Evolutionary conservation across 2,329 filamentous ascomycete genomes (phyloP), one percentile per base, ranked within the genome.

Genomic region (Fusarium temperatum): DNA sequence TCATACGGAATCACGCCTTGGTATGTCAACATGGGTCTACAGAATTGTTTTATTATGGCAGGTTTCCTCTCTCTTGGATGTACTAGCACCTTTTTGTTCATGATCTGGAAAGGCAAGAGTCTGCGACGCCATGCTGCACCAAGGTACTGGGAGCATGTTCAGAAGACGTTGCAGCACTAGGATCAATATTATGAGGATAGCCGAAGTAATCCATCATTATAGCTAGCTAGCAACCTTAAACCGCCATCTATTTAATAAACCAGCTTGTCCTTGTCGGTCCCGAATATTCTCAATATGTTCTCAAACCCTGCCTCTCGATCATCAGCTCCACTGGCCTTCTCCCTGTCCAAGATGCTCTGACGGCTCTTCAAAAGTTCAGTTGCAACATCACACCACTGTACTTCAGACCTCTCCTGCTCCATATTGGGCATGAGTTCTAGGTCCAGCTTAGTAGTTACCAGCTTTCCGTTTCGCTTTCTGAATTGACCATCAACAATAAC

Each of bases 401-500:
- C 2, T 15, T 63, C 66, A 3, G 8, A 1, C 20, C 28, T 56
- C 3, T 63, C 30, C 2, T 15, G 20, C 24, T 51, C 18, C 26
- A 68, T 8, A 8, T 45, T 18, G 2, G 56, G 42, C 0, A 38
- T 20, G 1, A 69, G 3, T 1, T 8, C 6, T 2, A 63, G 14
- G 9, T 68, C 32, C 1, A 68, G 24, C 20, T 69, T 51, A 9
- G 39, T 32, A 0, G 32, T 4, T 26, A 3, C 14, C 8, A 68
- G 15, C 1, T 22, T 14, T 1, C 66, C 50, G 20, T 45, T 28
- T 4, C 66, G 56, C n/a, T 68, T 68, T 24, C 36, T 69, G 20
- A 69, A 68, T 14, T 69, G 42, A 0, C 66, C 66, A 38, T 69
- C 50, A 3, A 69, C 64, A 14, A 68, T 63, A 6, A 68, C 65